These are phyloP conservation scores for Monosporascus sp. DNA, from an alignment of 2,329 filamentous ascomycete species.

Conservation along the genomic window DNA sequence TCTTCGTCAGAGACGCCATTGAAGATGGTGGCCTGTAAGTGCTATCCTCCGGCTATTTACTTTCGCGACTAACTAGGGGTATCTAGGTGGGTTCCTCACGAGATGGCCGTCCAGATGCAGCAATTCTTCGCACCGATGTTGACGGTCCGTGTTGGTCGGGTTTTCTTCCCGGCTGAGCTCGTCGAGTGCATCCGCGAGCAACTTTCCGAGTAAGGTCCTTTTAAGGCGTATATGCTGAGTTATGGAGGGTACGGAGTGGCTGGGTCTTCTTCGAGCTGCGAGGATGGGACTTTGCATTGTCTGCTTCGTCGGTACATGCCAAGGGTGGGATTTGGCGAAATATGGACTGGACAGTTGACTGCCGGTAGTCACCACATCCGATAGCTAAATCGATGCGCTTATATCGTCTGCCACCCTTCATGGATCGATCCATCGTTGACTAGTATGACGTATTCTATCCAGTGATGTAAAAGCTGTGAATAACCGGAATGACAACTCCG, in stretches of 20 bases:
- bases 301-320: too few species aligned
- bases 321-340: too few species aligned
- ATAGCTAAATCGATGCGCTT: too few species aligned
- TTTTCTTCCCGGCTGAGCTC: not conserved
- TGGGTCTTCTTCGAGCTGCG: not conserved
- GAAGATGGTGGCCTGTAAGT: not conserved
- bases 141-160: not conserved
- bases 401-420: too few species aligned
- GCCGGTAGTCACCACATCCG: too few species aligned
- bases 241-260: not conserved
- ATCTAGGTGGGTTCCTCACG: not conserved
- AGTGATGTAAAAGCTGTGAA: too few species aligned
- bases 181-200: not conserved
- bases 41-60: not conserved
- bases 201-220: not conserved
- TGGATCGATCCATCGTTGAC: too few species aligned
- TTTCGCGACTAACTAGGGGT: not conserved
- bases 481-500: too few species aligned
- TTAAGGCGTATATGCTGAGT: not conserved
- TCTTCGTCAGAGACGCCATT: constrained; percentile 1
- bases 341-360: too few species aligned
- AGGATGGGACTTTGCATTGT: too few species aligned
- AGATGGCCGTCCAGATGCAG: constrained; percentile 1
- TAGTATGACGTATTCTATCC: too few species aligned
- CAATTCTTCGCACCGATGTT: constrained; percentile 1